Base-by-base conservation (phyloP, 1,139 yeast species). In the Spathaspora sp. region DNA sequence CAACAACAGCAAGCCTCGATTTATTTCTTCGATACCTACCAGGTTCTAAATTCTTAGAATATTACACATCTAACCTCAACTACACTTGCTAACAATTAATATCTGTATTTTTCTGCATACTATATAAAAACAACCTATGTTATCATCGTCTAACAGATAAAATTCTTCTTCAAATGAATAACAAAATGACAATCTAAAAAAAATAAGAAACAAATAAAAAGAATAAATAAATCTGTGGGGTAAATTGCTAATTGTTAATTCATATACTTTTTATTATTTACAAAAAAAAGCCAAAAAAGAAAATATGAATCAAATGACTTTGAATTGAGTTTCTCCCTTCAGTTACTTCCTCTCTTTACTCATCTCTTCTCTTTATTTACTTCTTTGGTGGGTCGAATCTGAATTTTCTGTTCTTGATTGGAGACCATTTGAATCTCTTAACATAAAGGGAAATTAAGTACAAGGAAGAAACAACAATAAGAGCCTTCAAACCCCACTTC, bases 341-440 rank as follows among this genome's bases (percentile, higher is more conserved):
- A 11, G n/a, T n/a, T 10, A 13, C 8, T 15, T 13, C 3, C 36
- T n/a, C 13, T 18, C 25, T 37, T n/a, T 17, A 17, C 9, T 40
- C 10, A n/a, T 26, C 37, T 41, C 36, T 34, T 38, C 27, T n/a
- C 18, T 10, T 7, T 39, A 15, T 34, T 51, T 61, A 54, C 42
- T 61, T 61, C 48, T 60, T 61, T 74, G 97, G 96, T 64, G 96
- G 96, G 74, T 84, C 87, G 81, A 86, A 93, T 65, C 84, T 83
- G 71, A 89, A 80, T 86, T 91, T 89, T 83, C 99, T 89, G 76
- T 84, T 87, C 84, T 91, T 91, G 73, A 93, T 80, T 64, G 91
- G 86, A 65, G 91, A 83, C 99, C 99, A 93, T 80, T 93, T 93
- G 90, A 91, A 91, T 76, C 87, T 89, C 87, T 95, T 93, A 62